Evolutionary conservation across 2,329 filamentous ascomycete genomes (phyloP), one percentile per base, ranked within the genome.

Genomic region (Xylariaceae sp.): DNA sequence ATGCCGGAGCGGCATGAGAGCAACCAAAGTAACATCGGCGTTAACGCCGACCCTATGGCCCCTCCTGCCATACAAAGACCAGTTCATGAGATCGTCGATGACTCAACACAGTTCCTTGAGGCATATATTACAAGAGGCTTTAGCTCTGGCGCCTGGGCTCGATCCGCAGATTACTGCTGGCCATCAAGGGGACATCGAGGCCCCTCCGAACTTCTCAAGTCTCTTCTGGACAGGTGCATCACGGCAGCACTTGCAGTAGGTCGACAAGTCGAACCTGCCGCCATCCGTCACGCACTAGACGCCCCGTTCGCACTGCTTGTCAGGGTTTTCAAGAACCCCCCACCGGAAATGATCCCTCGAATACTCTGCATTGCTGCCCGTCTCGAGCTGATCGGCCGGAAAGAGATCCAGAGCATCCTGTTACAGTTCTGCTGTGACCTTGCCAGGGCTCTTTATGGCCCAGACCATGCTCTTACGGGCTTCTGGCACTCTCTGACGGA

Each of bases 401-500:
- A 29, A 16, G 54, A 57, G 24, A 53, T 57, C 34, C 48, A 51
- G 29, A 35, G 24, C n/a, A 48, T 56, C 16, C 35, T 57, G 9
- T 39, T 56, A 15, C 52, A 51, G 36, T 55, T 57, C 34, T 55
- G 52, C 38, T 44, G 40, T n/a, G 54, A 57, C 28, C 47, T 57
- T 12, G 38, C 51, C 7, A 36, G 31, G 29, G 47, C 51, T 33
- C 34, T 53, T 19, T 41, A 48, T 23, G 44, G 47, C 5, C 46
- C 19, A 24, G 32, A 31, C 30, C 48, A 55, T 38, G 29, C 46
- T 13, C 48, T 57, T 8, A 35, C 47, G 11, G 37, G 24, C 12
- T 56, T 57, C 32, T 57, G 53, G 54, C 49, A 47, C 38, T 37
- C 48, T 18, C 36, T 57, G n/a, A 32, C 51, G 23, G 43, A 50